Conservation (phyloP, 108 stramenopile genomes). For the Cylindrotheca fusiformis region DNA sequence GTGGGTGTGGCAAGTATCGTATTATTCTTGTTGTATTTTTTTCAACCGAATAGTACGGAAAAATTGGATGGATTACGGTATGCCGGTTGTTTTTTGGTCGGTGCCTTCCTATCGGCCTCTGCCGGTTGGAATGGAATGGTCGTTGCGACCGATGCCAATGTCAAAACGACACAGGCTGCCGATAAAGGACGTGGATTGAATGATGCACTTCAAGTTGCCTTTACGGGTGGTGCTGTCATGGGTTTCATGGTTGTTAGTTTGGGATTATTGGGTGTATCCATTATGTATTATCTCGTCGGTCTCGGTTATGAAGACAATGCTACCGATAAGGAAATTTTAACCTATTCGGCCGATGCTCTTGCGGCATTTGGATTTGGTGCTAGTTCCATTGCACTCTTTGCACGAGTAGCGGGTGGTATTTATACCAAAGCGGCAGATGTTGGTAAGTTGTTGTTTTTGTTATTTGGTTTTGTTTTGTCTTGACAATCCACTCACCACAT, state of each 20-base stretch:
- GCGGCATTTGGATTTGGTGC: slow-evolving; percentile 88
- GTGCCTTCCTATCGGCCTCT: slow-evolving; percentile 78
- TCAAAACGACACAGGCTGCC: slow-evolving; percentile 89
- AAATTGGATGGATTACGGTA: slow-evolving; percentile 77
- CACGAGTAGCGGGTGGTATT: slow-evolving; percentile 92
- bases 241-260: slow-evolving; percentile 58
- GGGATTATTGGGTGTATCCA: slow-evolving; percentile 52
- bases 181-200: slow-evolving; percentile 74
- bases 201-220: slow-evolving; percentile 84
- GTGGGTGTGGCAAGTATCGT: slow-evolving; percentile 54
- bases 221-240: slow-evolving; percentile 73
- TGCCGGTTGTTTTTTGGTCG: slow-evolving; percentile 77
- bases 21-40: slow-evolving; percentile 50
- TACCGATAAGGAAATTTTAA: slow-evolving; percentile 4
- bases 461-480: not conserved
- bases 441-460: slow-evolving; percentile 28
- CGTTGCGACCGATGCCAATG: slow-evolving; percentile 84
- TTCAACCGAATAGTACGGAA: slow-evolving; percentile 46
- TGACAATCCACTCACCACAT: not conserved
- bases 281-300: slow-evolving; percentile 56
- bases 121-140: slow-evolving; percentile 37
- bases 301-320: slow-evolving; percentile 40
- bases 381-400: slow-evolving; percentile 87
- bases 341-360: slow-evolving; percentile 59
- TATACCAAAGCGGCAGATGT: slow-evolving; percentile 95